Evolutionary conservation across 2,329 filamentous ascomycete genomes (phyloP), one percentile per base, ranked within the genome.

Genomic region (Aspergillus spinulosporus): DNA sequence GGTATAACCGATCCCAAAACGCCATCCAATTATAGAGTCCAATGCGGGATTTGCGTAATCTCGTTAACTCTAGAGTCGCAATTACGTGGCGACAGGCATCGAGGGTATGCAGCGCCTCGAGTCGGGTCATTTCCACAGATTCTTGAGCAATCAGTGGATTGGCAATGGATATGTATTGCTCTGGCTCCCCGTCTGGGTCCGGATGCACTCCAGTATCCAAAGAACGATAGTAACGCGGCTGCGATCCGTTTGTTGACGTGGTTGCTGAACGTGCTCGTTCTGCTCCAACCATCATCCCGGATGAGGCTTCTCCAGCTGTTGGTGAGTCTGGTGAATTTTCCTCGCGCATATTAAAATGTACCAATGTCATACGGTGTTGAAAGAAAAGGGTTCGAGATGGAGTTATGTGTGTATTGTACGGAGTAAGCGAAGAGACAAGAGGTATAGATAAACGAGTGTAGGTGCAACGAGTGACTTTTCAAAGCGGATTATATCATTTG

Each of bases 1-100:
- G 37, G 49, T 71, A 72, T 5, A 70, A 56, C 9, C 59, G 59
- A 21, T 63, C 56, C 69, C 69, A 72, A 51, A 70, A 71, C 11
- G 57, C 31, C 8, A 66, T 54, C 69, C 69, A 72, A 49, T 64
- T 57, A 32, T 55, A 56, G 29, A 68, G 49, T 3, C 69, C 69
- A 14, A 59, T 59, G 15, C 69, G 66, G 6, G 69, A 64, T 32
- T 68, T 69, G 56, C 62, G 60, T 52, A 72, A 64, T 12, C 69
- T 67, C 1, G 62, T 69, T 15, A 70, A 34, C 48, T 72, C 69
- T 5, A 70, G 64, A 3, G 57, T 59, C 5, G 64, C 57, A 40
- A 71, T 66, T 44, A 67, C 59, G 14, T 62, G 59, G 31, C 67
- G 66, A 55, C 68, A 71, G 21, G 62, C 59, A 6, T 50, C 42